phyloP scores from a whole-genome alignment of 305 asterid species.

The Fraxinus sp. region DNA sequence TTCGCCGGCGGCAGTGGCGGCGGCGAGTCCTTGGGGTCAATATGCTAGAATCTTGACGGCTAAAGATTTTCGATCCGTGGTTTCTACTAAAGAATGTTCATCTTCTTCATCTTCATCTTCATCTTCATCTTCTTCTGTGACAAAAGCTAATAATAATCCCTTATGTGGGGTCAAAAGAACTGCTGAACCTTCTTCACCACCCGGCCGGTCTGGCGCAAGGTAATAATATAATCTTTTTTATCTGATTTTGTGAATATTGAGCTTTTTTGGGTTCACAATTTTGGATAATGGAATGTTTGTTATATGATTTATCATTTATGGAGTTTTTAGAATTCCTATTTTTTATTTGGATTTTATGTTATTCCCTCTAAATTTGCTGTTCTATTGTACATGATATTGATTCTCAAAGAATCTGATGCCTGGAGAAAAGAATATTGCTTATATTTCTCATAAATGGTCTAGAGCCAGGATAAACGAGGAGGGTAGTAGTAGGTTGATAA shows the following conservation, averaged over 20 bases:
- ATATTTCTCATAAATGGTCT: neutral
- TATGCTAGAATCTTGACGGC: conserved; percentile 58
- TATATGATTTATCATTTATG: neutral
- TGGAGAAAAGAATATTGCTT: neutral
- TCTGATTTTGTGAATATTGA: neutral
- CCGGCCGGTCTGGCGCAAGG: conserved; percentile 63
- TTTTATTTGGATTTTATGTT: neutral
- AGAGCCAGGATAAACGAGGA: neutral
- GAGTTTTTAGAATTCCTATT: neutral
- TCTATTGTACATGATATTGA: conserved; percentile 3
- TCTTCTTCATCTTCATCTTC: conserved; percentile 53
- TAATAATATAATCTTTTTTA: neutral
- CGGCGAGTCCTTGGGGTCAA: conserved; percentile 38
- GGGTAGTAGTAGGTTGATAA: neutral
- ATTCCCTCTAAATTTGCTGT: conserved; percentile 13
- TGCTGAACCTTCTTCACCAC: conserved; percentile 75
- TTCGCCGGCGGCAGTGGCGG: conserved; percentile 15
- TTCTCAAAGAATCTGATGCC: conserved; percentile 27
- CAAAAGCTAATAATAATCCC: conserved; percentile 35
- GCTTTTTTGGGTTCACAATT: neutral
- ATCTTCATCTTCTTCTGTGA: conserved; percentile 55
- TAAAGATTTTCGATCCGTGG: conserved; percentile 42
- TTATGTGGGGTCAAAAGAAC: conserved; percentile 64
- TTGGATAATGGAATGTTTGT: neutral
- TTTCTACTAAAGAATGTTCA: conserved; percentile 27